Evolutionary conservation across 164 flowering plant species (phyloP).

Genomic region (Houttuynia cordata): DNA sequence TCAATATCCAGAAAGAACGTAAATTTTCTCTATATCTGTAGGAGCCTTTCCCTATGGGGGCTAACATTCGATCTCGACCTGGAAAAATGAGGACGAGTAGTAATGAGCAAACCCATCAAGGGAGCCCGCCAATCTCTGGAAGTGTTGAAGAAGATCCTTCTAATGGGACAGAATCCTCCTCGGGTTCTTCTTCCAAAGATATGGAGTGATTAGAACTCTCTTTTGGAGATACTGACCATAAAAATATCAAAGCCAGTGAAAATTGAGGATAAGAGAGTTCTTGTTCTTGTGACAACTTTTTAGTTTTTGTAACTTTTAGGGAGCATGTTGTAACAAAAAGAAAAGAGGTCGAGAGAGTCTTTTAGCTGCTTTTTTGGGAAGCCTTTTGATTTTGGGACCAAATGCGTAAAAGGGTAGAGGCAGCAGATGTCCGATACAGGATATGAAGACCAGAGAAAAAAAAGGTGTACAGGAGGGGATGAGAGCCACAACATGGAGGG

Average conservation of each 20-base stretch:
- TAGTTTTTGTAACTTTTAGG: conserved; percentile 4
- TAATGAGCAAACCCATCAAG: conserved; percentile 41
- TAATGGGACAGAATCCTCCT: conserved; percentile 27
- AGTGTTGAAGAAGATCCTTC: conserved; percentile 37
- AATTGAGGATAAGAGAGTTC: conserved; percentile 4
- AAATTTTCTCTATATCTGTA: conserved; percentile 12
- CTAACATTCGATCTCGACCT: conserved; percentile 41
- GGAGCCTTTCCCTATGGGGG: conserved; percentile 90
- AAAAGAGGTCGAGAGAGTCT: conserved; percentile 7
- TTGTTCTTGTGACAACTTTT: background rate
- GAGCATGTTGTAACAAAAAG: conserved; percentile 2
- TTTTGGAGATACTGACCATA: conserved; percentile 22
- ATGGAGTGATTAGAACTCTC: conserved; percentile 20
- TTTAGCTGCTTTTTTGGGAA: conserved; percentile 5
- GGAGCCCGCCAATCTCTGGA: conserved; percentile 26
- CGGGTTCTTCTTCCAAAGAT: conserved; percentile 42
- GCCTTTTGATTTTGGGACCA: conserved; percentile 10
- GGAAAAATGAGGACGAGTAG: conserved; percentile 29
- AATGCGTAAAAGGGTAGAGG: background rate
- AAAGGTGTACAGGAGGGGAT: conserved; percentile 14
- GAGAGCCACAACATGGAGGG: conserved; percentile 2
- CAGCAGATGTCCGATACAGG: background rate
- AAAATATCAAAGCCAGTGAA: conserved; percentile 7
- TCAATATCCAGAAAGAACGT: background rate
- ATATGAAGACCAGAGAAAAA: conserved; percentile 5